Conservation (phyloP, 2,329 filamentous ascomycete species). For the Ploettnerulaceae sp. region DNA sequence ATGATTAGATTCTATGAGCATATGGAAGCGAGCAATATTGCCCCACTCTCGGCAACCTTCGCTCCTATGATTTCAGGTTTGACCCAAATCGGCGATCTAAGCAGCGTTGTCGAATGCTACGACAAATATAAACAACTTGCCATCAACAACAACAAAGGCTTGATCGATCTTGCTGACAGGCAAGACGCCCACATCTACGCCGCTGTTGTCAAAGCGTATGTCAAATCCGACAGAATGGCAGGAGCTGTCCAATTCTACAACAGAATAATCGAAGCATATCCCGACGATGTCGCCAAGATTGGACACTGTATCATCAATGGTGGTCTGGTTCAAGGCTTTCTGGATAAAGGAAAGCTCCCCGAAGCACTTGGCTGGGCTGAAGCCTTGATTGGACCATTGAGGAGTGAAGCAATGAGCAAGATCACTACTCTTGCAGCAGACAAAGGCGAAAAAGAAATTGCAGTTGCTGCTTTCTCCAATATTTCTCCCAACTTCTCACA, state of each 20-base stretch:
- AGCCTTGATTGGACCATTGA: slow-evolving; percentile 53
- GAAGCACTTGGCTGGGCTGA: slow-evolving; percentile 72
- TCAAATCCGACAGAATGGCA: slow-evolving; percentile 72
- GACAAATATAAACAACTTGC: slow-evolving; percentile 89
- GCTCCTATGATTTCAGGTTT: slow-evolving; percentile 95
- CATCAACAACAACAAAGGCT: slow-evolving; percentile 75
- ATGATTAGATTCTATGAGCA: slow-evolving; percentile 91
- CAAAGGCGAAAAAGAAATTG: slow-evolving; percentile 63
- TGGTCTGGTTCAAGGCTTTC: slow-evolving; percentile 74
- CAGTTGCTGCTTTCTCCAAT: slow-evolving; percentile 59
- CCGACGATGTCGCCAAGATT: slow-evolving; percentile 54
- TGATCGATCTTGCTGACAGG: slow-evolving; percentile 62
- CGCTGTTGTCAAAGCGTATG: slow-evolving; percentile 84
- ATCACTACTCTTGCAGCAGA: slow-evolving; percentile 80
- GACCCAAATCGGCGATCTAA: slow-evolving; percentile 71
- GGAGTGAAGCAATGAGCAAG: slow-evolving; percentile 60
- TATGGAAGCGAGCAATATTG: slow-evolving; percentile 74
- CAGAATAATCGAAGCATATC: slow-evolving; percentile 64
- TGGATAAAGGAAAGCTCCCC: slow-evolving; percentile 63
- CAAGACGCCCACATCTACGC: slow-evolving; percentile 84
- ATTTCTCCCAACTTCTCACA: slow-evolving; percentile 49
- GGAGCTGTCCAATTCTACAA: slow-evolving; percentile 82
- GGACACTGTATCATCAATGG: slow-evolving; percentile 66
- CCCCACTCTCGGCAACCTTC: slow-evolving; percentile 77
- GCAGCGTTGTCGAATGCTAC: slow-evolving; percentile 89